A percentile compares a stretch with the other conserved stretches of the same genome.
Evolutionary conservation across 768 basidiomycete species (phyloP).

Genomic region (Pleurotus tuber-regium): DNA sequence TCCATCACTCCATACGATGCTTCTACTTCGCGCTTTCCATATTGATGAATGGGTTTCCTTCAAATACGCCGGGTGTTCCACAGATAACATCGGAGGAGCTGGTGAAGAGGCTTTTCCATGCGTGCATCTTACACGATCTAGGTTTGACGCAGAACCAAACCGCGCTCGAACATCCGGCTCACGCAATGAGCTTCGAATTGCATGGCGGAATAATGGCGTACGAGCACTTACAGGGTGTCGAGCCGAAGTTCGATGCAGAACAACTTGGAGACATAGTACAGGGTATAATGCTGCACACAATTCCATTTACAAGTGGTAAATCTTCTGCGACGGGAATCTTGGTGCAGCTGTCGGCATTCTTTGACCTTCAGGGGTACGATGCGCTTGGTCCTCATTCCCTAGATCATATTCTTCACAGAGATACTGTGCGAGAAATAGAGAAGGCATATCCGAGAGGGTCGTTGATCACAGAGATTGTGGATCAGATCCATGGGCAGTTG

Average conservation of each 20-base stretch:
- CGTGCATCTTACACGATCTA: slow-evolving; percentile 16
- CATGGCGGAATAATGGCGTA: slow-evolving; percentile 17
- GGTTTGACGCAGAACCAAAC: slow-evolving; percentile 9
- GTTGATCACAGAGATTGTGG: slow-evolving; percentile 9
- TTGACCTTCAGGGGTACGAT: slow-evolving; percentile 18
- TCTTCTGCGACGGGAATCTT: slow-evolving; percentile 16
- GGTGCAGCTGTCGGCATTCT: slow-evolving; percentile 13
- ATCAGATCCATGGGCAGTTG: slow-evolving; percentile 12
- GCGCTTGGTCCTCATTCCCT: slow-evolving; percentile 11
- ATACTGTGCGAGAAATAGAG: slow-evolving; percentile 19
- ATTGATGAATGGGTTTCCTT: slow-evolving; percentile 17
- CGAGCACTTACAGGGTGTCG: slow-evolving; percentile 12
- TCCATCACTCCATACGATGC: slow-evolving; percentile 16
- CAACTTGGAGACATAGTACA: slow-evolving; percentile 19
- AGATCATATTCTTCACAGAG: slow-evolving; percentile 10
- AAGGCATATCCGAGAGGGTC: slow-evolving; percentile 15
- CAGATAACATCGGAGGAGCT: slow-evolving; percentile 16
- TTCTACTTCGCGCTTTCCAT: slow-evolving; percentile 17
- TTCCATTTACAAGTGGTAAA: slow-evolving; percentile 13
- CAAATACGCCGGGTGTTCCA: slow-evolving; percentile 14
- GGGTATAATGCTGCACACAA: slow-evolving; percentile 20
- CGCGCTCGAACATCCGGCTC: slow-evolving; percentile 12
- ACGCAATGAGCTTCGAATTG: slow-evolving; percentile 17
- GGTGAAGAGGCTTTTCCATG: slow-evolving; percentile 12
- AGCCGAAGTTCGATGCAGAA: slow-evolving; percentile 9